phyloP scores from a whole-genome alignment of 1,139 yeast species.

The Candida pseudoviswanathii region DNA sequence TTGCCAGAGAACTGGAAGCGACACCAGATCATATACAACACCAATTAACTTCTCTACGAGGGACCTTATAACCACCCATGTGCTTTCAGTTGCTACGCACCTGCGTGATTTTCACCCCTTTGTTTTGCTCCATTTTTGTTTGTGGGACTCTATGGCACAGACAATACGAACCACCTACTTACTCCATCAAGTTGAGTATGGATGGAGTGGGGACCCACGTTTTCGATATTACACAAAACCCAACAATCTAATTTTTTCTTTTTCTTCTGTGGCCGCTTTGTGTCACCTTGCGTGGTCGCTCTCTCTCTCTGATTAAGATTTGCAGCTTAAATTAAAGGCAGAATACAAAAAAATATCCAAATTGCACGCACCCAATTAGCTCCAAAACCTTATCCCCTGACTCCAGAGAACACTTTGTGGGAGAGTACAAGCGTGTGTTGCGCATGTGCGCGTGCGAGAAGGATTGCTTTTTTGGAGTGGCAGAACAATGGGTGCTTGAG shows the following conservation, averaged over 20 bases:
- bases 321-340: slow-evolving; percentile 2
- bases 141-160: too few relatives aligned
- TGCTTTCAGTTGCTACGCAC: too few relatives aligned
- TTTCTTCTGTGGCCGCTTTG: background rate
- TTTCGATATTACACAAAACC: slow-evolving; percentile 6
- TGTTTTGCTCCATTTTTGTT: background rate
- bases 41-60: too few relatives aligned
- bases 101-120: background rate
- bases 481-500: background rate
- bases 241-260: background rate
- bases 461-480: too few relatives aligned
- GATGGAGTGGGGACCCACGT: slow-evolving; percentile 4
- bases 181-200: too few relatives aligned
- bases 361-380: background rate
- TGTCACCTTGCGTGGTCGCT: background rate
- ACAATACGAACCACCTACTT: background rate
- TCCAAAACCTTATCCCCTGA: background rate
- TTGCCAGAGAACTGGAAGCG: too few relatives aligned
- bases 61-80: too few relatives aligned
- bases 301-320: background rate
- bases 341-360: background rate
- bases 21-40: too few relatives aligned
- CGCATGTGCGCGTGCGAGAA: background rate
- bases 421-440: background rate
- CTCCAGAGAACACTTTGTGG: background rate